Evolutionary conservation across 805 yeast genomes (phyloP).

Genomic region (Candida ficus): DNA sequence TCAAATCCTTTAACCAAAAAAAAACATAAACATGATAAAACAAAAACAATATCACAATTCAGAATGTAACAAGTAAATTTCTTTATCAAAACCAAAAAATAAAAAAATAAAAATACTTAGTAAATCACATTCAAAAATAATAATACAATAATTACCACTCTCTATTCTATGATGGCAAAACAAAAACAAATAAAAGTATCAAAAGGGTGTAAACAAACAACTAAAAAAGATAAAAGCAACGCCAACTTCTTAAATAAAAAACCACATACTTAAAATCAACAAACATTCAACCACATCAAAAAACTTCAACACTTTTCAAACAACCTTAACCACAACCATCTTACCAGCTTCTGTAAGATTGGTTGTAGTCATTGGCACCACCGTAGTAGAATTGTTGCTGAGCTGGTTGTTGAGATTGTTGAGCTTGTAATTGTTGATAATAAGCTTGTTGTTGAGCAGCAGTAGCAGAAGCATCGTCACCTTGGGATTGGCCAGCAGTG

Average conservation of each 20-base stretch:
- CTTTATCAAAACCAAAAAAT: conserved; percentile 1
- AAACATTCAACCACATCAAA: background rate
- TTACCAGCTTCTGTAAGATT: conserved; percentile 8
- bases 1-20: background rate
- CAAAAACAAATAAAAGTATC: background rate
- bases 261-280: background rate
- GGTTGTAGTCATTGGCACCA: conserved; percentile 14
- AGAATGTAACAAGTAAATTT: too few species aligned
- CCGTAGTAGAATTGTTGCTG: conserved; percentile 17
- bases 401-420: conserved; percentile 17
- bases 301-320: background rate
- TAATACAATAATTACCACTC: background rate
- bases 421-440: conserved; percentile 22
- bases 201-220: too few species aligned
- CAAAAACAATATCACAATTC: background rate
- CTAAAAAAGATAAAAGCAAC: too few species aligned
- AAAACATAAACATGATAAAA: too few species aligned
- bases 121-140: too few species aligned
- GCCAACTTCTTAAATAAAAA: background rate
- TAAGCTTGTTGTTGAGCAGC: conserved; percentile 23
- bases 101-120: background rate
- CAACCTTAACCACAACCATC: conserved; percentile 1
- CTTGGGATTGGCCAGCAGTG: conserved; percentile 12
- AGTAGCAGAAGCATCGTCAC: conserved; percentile 13
- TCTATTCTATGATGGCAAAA: background rate